Evolutionary conservation across 805 yeast species (phyloP), one percentile per base, ranked within the genome.

Genomic region (Lipomyces yamadae): DNA sequence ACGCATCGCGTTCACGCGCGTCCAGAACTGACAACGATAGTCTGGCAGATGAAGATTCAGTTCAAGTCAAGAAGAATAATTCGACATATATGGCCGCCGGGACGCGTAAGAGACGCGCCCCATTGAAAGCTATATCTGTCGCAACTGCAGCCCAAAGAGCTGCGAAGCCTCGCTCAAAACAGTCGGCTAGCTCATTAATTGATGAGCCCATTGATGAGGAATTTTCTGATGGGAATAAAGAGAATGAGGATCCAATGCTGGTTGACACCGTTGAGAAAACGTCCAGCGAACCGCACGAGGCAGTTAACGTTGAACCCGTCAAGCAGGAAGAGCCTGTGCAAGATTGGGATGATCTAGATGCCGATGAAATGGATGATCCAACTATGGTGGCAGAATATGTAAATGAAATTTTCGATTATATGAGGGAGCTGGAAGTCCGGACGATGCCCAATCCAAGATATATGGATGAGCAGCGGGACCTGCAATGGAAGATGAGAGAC

Each of bases 371-470:
- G 57, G 76, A 73, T 37, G 83, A 81, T 66, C 83, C 83, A 29
- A 79, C 91, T 69, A 93, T 94, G 97, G 98, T 91, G 39, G 86
- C 92, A 68, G 99, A 94, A 80, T 94, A 93, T 77, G 97, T 90
- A 63, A 85, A 81, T 69, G 98, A 92, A 67, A 93, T 94, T 65
- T 93, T 91, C 78, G 88, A 85, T 37, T 92, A 90, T 77, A 80
- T 93, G 73, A 87, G 88, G 76, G 87, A 83, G 74, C 81, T 92
- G 67, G 98, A 95, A 78, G 80, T 71, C 57, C 85, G 84, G 73
- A 84, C 89, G 72, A 81, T 87, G 65, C 98, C 98, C 10, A 85
- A 89, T 76, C 86, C 96, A 6, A 82, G 84, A 65, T 93, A 92
- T 78, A 92, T 94, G 91, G 87, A 86, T 61, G 83, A 82, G 60